Evolutionary conservation across 805 yeast genomes (phyloP).

Genomic region (Wickerhamiella australiensis): DNA sequence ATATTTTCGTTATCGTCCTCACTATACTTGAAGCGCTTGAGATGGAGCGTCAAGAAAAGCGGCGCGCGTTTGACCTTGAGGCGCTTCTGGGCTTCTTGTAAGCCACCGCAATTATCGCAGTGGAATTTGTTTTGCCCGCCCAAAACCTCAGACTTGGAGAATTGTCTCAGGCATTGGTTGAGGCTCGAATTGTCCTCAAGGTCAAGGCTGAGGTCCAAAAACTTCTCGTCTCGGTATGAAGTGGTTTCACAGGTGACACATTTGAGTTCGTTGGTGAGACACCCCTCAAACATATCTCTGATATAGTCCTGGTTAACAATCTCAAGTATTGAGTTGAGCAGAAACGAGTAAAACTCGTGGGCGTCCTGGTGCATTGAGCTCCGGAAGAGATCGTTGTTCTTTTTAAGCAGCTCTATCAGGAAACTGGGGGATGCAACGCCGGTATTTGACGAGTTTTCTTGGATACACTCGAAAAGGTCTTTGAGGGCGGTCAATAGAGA

Average conservation of each 20-base stretch:
- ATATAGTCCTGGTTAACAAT: conserved; percentile 34
- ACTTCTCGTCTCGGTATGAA: conserved; percentile 72
- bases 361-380: conserved; percentile 97
- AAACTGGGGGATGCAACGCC: conserved; percentile 80
- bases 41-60: conserved; percentile 63
- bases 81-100: conserved; percentile 88
- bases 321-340: conserved; percentile 61
- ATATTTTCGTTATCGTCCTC: conserved; percentile 71
- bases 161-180: conserved; percentile 66
- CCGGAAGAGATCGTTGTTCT: conserved; percentile 73
- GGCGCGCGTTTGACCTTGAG: conserved; percentile 73
- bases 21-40: conserved; percentile 84
- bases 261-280: conserved; percentile 72
- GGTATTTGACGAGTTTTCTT: conserved; percentile 51
- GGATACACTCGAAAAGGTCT: conserved; percentile 75
- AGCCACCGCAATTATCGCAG: conserved; percentile 79
- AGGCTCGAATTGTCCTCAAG: conserved; percentile 62
- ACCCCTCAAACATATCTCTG: conserved; percentile 69
- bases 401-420: conserved; percentile 63
- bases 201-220: conserved; percentile 78
- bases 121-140: conserved; percentile 82
- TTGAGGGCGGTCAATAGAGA: conserved; percentile 55
- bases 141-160: conserved; percentile 74
- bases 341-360: conserved; percentile 84
- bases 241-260: conserved; percentile 81